Base-by-base conservation (phyloP, 495 filamentous ascomycete species). In the Podospora pseudoanserina region DNA sequence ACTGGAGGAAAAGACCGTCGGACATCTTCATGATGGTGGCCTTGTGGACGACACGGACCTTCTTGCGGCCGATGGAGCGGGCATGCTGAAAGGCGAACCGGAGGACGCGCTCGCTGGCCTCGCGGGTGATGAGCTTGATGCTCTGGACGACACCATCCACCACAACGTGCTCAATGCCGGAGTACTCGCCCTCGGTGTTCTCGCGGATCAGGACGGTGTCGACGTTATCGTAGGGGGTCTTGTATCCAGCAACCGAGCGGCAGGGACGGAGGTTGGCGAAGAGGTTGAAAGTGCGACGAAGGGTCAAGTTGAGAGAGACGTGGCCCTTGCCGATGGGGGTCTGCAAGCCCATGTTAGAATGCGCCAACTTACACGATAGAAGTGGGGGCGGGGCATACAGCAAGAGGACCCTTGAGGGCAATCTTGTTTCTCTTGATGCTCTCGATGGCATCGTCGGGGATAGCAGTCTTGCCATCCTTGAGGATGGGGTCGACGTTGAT, bases 11-110 rank as follows among this genome's bases (percentile, higher is more conserved):
- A 62, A 99, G 91, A 82, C 95, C 95, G 81, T 99, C 95, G 80
- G 87, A 90, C 96, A 98, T 98, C 89, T 99, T 99, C 95, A 98
- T 98, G 85, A 98, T 99, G 75, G 96, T 99, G 75, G 94, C 95
- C 88, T 98, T 98, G 88, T 98, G 94, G 64, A 98, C 95, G 54
- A 90, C 94, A 70, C 95, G 91, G 69, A 99, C 95, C 88, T 97
- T 97, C 78, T 88, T 91, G 85, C 91, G 91, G 76, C 93, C 91
- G 71, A 97, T 91, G 63, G 91, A 86, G 79, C 93, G 86, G 73
- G 95, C 95, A 76, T 98, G 93, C 81, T 98, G 94, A 89, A 99
- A 99, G 68, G 96, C 95, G 80, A 92, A 99, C 70, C 92, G 88
- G 53, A 97, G 87, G 55, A 99, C 96, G 68, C 95, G 88, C 87